Evolutionary conservation across 2,329 filamentous ascomycete genomes (phyloP).

Genomic region (Phialocephala subalpina): DNA sequence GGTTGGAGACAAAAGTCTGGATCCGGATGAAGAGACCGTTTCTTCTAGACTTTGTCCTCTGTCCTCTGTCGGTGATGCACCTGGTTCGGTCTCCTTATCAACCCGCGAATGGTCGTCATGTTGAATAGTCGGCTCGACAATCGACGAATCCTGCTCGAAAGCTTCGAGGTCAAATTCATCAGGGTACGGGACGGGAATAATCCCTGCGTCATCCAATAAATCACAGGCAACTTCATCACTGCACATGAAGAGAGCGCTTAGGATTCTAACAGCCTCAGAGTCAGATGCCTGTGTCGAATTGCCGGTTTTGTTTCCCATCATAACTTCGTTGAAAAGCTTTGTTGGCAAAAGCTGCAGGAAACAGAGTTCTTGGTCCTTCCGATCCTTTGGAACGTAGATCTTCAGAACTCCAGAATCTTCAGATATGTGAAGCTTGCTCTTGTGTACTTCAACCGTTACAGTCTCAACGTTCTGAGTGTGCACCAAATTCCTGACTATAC

Average conservation of each 20-base stretch:
- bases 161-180: constrained; percentile 18
- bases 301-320: constrained; percentile 20
- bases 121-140: background rate
- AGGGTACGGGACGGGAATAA: constrained; percentile 23
- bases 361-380: constrained; percentile 27
- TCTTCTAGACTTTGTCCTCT: too few relatives aligned
- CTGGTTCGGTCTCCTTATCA: too few relatives aligned
- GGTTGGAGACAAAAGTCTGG: too few relatives aligned
- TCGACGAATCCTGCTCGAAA: background rate
- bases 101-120: too few relatives aligned
- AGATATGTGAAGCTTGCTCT: constrained; percentile 27
- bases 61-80: too few relatives aligned
- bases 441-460: constrained; percentile 19
- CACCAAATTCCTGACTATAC: constrained; percentile 19
- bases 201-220: constrained; percentile 25
- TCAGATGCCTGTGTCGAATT: constrained; percentile 22
- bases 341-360: constrained; percentile 24
- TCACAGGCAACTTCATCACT: constrained; percentile 20
- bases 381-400: constrained; percentile 29
- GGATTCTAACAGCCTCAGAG: constrained; percentile 20
- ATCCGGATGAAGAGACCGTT: too few relatives aligned
- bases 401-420: constrained; percentile 24
- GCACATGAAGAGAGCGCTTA: constrained; percentile 19
- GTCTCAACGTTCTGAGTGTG: constrained; percentile 21
- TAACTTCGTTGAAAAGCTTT: constrained; percentile 25